A percentile compares a stretch with the other conserved stretches of the same genome.
These are phyloP conservation scores for Cutaneotrichosporon dermatis DNA, from an alignment of 1,284 basidiomycete species.

Conservation along the genomic window DNA sequence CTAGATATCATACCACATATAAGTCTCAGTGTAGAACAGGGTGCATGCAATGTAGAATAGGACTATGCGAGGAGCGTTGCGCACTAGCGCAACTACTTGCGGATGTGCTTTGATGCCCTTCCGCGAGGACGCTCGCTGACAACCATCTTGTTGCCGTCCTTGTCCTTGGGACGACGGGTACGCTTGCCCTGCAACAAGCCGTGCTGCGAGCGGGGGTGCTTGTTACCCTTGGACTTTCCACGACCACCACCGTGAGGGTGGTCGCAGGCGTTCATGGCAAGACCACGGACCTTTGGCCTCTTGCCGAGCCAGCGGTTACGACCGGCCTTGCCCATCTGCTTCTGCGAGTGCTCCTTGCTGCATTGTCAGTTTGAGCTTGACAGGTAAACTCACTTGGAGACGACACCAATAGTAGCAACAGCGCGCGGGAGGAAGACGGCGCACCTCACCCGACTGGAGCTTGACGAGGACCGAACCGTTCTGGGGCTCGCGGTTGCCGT, in stretches of 20 bases:
- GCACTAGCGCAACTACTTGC: conserved; percentile 6
- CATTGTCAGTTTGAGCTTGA: neutral
- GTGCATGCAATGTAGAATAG: conserved; percentile 20
- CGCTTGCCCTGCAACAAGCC: conserved; percentile 89
- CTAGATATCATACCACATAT: neutral
- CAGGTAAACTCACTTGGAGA: conserved; percentile 63
- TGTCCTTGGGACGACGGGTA: conserved; percentile 85
- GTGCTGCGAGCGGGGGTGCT: conserved; percentile 83
- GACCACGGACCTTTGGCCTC: conserved; percentile 85
- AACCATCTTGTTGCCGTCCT: conserved; percentile 92
- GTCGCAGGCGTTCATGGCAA: conserved; percentile 97
- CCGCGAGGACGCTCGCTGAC: conserved; percentile 81
- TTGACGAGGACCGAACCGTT: conserved; percentile 61
- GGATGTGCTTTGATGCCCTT: conserved; percentile 43
- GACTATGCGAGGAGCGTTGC: neutral
- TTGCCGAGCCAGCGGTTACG: conserved; percentile 81
- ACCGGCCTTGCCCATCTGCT: conserved; percentile 86
- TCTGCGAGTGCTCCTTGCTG: conserved; percentile 74
- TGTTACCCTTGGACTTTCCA: conserved; percentile 95
- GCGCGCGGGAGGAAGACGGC: conserved; percentile 77
- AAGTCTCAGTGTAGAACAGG: conserved; percentile 12
- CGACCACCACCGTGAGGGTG: conserved; percentile 96
- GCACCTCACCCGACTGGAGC: conserved; percentile 87
- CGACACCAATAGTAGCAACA: conserved; percentile 82
- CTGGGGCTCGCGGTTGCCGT: conserved; percentile 26